Base-by-base conservation (phyloP, 2,329 filamentous ascomycete species). In the Sclerotinia nivalis region DNA sequence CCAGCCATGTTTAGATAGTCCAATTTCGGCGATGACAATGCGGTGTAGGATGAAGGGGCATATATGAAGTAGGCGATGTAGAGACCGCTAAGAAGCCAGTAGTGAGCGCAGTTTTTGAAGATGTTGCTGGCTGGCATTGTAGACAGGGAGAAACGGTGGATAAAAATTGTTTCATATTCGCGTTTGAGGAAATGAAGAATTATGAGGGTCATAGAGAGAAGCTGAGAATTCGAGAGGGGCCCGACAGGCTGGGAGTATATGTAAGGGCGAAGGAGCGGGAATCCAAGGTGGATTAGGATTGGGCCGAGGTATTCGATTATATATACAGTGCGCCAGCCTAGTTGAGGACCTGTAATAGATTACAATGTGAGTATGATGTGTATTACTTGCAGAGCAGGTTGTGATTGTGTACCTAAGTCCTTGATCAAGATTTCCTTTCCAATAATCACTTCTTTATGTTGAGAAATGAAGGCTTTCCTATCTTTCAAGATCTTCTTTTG, bases 291-390 rank as follows among this genome's bases (percentile, higher is more conserved):
- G 82, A 98, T 91, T 77, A 97, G 82, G 77, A 98, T 87, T 8
- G 96, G 96, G 5, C 96, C 96, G 74, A 96, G 82, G 81, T 99
- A 99, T 82, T 99, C 96, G 83, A 97, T 89, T 73, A 97, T 83
- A 84, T 95, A 99, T 80, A 98, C 95, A 71, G 93, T 96, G 73
- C 89, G 90, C 96, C 96, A 99, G 72, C 88, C 89, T 69, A 97
- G 91, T 81, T 99, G 96, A 62, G 90, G 88, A 22, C 96, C 93
- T 97, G 71, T 49, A 15, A 12, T 34, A 12, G 15, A 9, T 28
- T 7, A 5, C 9, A 34, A 4, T 22, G 31, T 43, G 28, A 62
- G 52, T 52, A 64, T 47, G 25, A 10, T 56, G 20, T 22, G 22
- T n/a, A 12, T 37, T 45, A 69, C 43, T 37, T 37, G 22, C 15